Evolutionary conservation across 202 grass and related monocot species (phyloP), one percentile per base, ranked within the genome.

Genomic region (Dendrocalamus latiflorus): DNA sequence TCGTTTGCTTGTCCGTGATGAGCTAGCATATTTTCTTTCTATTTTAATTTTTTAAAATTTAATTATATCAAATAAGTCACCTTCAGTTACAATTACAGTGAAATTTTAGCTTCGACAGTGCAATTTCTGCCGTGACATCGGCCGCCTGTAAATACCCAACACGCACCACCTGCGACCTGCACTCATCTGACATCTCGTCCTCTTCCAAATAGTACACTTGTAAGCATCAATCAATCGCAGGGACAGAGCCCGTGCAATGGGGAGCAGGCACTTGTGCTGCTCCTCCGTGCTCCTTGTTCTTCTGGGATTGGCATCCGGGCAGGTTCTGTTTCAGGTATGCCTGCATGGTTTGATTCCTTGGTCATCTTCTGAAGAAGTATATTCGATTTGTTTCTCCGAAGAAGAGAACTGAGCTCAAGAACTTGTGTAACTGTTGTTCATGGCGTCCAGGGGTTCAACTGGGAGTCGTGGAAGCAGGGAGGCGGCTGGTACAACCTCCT

Each of bases 401-500:
- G 65, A 11, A 11, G 44, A 54, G 48, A 21, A 53, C 16, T n/a
- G 75, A 64, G 57, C 57, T 34, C 12, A 38, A 7, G 59, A 21
- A 4, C 17, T 16, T 6, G 2, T 24, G 11, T 6, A 9, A 25
- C 9, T 64, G 24, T 21, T 49, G 6, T 16, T 70, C 3, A 43
- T 74, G 80, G 72, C 26, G 70, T 78, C 48, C 81, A 97, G 94
- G 94, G 85, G 33, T 97, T 97, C 76, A 93, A 97, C 70, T 97
- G 94, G 94, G 94, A 97, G 45, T 93, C 94, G 39, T 97, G 89
- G 91, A 86, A 61, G 73, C 82, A 84, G 84, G 81, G 72, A 10
- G 91, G 94, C 21, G 91, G 89, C 1, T 97, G 94, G 94, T 93
- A 93, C 65, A 97, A 90, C 86, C 70, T 70, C 51, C 48, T 91